Evolutionary conservation across 129 eudicot species (phyloP).

Genomic region (sunflower (Helianthus annuus)): DNA sequence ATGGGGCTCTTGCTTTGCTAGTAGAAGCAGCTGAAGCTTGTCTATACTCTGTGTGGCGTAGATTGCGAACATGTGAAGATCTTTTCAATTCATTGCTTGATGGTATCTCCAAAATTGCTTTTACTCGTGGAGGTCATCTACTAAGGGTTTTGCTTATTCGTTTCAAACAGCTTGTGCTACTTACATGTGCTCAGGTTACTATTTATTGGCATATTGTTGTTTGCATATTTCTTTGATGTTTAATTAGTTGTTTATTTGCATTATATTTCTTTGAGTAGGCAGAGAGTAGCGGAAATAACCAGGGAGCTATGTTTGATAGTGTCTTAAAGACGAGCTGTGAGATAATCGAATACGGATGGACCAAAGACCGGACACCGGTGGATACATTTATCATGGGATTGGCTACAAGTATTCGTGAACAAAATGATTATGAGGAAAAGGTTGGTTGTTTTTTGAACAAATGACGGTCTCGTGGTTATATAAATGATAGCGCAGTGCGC

Average conservation of each 20-base stretch:
- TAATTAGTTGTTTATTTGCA: background rate
- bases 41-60: conserved; percentile 82
- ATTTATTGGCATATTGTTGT: conserved; percentile 3
- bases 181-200: conserved; percentile 82
- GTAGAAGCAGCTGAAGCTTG: conserved; percentile 95
- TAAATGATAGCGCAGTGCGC: background rate
- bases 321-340: conserved; percentile 86
- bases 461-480: background rate
- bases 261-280: conserved; percentile 50
- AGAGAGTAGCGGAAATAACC: conserved; percentile 63
- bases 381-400: conserved; percentile 94
- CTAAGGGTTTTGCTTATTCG: conserved; percentile 84
- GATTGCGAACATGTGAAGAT: conserved; percentile 88
- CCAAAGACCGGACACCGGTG: conserved; percentile 86
- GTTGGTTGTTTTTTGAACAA: conserved; percentile 45
- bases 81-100: conserved; percentile 80
- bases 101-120: conserved; percentile 89
- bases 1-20: conserved; percentile 76
- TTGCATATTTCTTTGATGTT: background rate
- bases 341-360: conserved; percentile 87
- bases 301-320: conserved; percentile 84
- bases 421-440: conserved; percentile 90
- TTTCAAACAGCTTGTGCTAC: conserved; percentile 84
- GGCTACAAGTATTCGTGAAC: conserved; percentile 81
- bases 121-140: conserved; percentile 83